Percentiles rank a stretch among this genome's conserved stretches.
phyloP scores from a whole-genome alignment of 257 asterid species.

The Przewalskia tangutica region DNA sequence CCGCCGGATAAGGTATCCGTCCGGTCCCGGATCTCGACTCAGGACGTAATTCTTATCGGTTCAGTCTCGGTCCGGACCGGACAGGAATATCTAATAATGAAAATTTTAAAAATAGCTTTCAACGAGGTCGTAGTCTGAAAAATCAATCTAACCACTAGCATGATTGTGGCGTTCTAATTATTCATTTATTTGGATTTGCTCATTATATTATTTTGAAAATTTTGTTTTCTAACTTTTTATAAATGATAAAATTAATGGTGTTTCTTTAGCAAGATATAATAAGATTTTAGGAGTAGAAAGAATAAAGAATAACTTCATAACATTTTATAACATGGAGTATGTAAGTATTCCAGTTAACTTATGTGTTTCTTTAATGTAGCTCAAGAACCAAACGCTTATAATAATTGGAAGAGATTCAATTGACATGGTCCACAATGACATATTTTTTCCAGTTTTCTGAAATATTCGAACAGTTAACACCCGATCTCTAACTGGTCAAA shows the following conservation, averaged over 20 bases:
- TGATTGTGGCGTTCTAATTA: no score
- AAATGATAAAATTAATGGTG: background rate
- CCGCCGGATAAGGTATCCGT: no score
- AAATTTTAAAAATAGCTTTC: background rate
- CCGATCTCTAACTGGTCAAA: background rate
- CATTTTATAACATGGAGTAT: background rate
- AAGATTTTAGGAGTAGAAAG: background rate
- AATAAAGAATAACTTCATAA: no score
- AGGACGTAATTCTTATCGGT: no score
- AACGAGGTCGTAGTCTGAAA: background rate
- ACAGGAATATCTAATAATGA: background rate
- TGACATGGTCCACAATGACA: background rate
- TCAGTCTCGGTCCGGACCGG: no score
- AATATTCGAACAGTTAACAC: background rate
- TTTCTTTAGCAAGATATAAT: no score
- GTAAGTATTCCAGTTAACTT: background rate
- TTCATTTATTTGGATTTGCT: background rate
- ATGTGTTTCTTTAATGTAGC: background rate
- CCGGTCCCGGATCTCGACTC: no score
- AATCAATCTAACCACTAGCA: no score
- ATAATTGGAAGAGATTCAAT: background rate
- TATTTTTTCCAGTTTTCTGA: background rate
- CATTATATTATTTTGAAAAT: background rate
- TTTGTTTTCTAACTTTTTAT: background rate
- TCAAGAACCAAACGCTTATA: background rate